Conservation (phyloP, 2,329 filamentous ascomycete genomes). For the Penicillium freii region DNA sequence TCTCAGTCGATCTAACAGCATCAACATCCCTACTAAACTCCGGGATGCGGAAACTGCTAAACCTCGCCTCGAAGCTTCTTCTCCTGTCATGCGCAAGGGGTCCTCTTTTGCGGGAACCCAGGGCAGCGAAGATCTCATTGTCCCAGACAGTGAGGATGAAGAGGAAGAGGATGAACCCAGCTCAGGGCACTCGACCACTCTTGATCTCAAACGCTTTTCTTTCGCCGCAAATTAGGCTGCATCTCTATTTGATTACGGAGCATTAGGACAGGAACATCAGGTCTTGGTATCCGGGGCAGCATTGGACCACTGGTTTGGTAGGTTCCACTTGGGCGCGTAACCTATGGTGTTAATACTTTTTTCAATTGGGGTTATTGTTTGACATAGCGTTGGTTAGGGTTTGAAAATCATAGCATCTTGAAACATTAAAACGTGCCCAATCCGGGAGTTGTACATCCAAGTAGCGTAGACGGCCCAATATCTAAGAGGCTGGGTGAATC, state of each 20-base stretch:
- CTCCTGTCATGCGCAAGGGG: not conserved
- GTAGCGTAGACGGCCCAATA: slow-evolving; percentile 1
- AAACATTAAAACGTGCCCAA: not conserved
- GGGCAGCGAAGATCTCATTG: slow-evolving; percentile 54
- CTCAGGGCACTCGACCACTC: slow-evolving; percentile 7
- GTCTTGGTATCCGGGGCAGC: slow-evolving; percentile 10
- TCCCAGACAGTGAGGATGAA: slow-evolving; percentile 52
- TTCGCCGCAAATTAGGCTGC: slow-evolving; percentile 30
- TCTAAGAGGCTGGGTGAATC: slow-evolving; percentile 19
- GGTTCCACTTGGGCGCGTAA: slow-evolving; percentile 13
- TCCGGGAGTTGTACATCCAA: not conserved
- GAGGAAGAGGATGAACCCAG: slow-evolving; percentile 26
- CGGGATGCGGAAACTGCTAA: slow-evolving; percentile 8
- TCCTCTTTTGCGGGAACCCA: slow-evolving; percentile 15
- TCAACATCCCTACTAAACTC: slow-evolving; percentile 28
- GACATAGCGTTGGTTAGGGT: slow-evolving; percentile 9
- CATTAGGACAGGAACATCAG: slow-evolving; percentile 11
- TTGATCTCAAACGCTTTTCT: slow-evolving; percentile 41
- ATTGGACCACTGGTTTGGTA: slow-evolving; percentile 5
- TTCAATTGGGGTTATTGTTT: slow-evolving; percentile 3
- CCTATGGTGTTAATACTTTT: not conserved
- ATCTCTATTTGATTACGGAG: slow-evolving; percentile 16
- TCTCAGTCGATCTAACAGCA: slow-evolving; percentile 39
- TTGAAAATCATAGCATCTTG: not conserved
- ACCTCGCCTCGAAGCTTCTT: slow-evolving; percentile 5